These are phyloP conservation scores for Wickerhamomyces sp. DNA, from an alignment of 1,139 yeast species.

Conservation along the genomic window DNA sequence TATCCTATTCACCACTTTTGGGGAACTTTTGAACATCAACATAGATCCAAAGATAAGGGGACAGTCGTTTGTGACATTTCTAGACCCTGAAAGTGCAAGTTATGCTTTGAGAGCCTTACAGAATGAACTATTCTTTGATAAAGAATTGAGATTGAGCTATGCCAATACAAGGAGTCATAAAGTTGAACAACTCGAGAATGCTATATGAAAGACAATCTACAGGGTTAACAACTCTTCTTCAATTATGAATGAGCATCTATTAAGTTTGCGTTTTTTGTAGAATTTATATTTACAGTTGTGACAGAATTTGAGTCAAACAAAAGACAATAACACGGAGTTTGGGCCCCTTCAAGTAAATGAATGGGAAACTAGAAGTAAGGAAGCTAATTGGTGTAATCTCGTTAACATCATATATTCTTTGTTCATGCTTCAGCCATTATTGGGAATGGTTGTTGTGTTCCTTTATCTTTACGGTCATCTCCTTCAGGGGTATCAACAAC, in stretches of 20 bases:
- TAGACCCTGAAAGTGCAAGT: conserved; percentile 45
- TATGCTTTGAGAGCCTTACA: conserved; percentile 48
- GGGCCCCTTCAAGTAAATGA: neutral
- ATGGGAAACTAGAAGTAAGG: neutral
- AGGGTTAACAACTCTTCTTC: neutral
- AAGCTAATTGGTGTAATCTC: neutral
- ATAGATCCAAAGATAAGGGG: conserved; percentile 56
- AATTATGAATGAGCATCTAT: neutral
- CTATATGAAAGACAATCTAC: neutral
- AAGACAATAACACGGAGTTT: no score
- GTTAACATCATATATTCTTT: neutral
- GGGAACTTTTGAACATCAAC: conserved; percentile 58
- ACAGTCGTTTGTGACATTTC: conserved; percentile 68
- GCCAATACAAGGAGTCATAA: conserved; percentile 37
- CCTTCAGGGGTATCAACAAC: conserved; percentile 57
- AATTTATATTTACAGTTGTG: neutral
- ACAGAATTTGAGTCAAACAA: no score
- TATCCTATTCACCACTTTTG: conserved; percentile 60
- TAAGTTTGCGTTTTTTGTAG: neutral
- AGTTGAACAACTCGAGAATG: conserved; percentile 12
- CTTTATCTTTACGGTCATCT: conserved; percentile 26
- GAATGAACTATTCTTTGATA: conserved; percentile 50
- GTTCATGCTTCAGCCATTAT: conserved; percentile 21
- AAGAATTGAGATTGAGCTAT: conserved; percentile 44
- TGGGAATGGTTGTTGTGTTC: conserved; percentile 22